These are phyloP conservation scores for Pseudogymnoascus sp. DNA, from an alignment of 2,329 filamentous ascomycete species.

Conservation along the genomic window DNA sequence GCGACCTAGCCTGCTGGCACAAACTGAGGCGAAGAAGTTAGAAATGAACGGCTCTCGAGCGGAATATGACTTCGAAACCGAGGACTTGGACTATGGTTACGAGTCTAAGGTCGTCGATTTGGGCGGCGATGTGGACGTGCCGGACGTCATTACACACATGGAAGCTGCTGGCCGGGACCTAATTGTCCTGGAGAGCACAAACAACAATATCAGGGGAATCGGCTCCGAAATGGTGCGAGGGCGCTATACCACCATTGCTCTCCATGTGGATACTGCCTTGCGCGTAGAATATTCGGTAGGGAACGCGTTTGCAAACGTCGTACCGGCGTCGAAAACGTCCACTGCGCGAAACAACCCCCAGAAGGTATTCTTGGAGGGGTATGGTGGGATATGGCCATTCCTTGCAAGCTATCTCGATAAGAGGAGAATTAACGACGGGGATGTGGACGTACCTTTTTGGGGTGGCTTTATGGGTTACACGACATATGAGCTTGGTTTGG, in stretches of 20 bases:
- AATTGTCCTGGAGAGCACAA: constrained; percentile 42
- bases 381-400: constrained; percentile 26
- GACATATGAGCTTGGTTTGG: constrained; percentile 58
- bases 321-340: neutral
- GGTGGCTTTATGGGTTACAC: constrained; percentile 61
- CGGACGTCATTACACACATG: constrained; percentile 43
- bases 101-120: constrained; percentile 35
- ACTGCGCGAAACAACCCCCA: neutral
- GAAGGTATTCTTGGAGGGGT: constrained; percentile 11
- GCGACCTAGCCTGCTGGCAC: constrained; percentile 21
- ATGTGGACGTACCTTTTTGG: constrained; percentile 47
- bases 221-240: constrained; percentile 44
- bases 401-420: constrained; percentile 30
- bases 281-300: constrained; percentile 50
- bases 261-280: constrained; percentile 49
- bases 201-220: constrained; percentile 32
- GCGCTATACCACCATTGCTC: constrained; percentile 64
- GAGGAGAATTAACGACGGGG: constrained; percentile 30
- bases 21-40: constrained; percentile 12
- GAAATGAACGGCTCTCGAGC: neutral
- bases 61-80: constrained; percentile 3
- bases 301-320: constrained; percentile 32
- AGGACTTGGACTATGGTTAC: constrained; percentile 27
- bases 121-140: constrained; percentile 38
- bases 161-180: constrained; percentile 31